Conservation (phyloP, 2,329 filamentous ascomycete species). For the Penicillium paneum region DNA sequence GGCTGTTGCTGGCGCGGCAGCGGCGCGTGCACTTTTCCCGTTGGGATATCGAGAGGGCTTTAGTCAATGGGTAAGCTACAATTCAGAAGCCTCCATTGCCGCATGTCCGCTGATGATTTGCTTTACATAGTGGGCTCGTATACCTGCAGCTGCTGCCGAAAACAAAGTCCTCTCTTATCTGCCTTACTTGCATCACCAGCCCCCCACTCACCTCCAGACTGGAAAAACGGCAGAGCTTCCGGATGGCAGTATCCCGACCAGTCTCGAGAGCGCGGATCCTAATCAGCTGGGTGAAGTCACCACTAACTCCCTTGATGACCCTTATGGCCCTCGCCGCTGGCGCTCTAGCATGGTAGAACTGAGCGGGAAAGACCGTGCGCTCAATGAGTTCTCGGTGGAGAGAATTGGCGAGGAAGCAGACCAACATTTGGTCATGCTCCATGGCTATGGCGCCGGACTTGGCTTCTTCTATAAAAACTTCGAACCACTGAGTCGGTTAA, state of each 20-base stretch:
- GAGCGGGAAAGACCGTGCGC: slow-evolving; percentile 75
- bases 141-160: slow-evolving; percentile 81
- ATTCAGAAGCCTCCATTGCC: not conserved
- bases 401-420: slow-evolving; percentile 73
- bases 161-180: slow-evolving; percentile 83
- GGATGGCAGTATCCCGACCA: slow-evolving; percentile 26
- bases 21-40: slow-evolving; percentile 60
- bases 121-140: slow-evolving; percentile 68
- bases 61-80: slow-evolving; percentile 73
- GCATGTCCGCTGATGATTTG: slow-evolving; percentile 17
- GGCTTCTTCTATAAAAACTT: slow-evolving; percentile 99
- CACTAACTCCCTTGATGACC: slow-evolving; percentile 59
- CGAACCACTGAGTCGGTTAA: slow-evolving; percentile 73
- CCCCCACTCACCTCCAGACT: slow-evolving; percentile 65
- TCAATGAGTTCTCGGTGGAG: slow-evolving; percentile 94
- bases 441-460: slow-evolving; percentile 92
- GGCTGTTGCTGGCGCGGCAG: slow-evolving; percentile 28
- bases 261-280: slow-evolving; percentile 36
- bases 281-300: slow-evolving; percentile 46
- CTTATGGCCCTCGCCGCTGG: slow-evolving; percentile 82
- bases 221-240: slow-evolving; percentile 41
- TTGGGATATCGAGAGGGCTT: slow-evolving; percentile 88
- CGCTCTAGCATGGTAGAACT: slow-evolving; percentile 78
- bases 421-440: slow-evolving; percentile 89
- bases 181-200: slow-evolving; percentile 69